These are phyloP conservation scores for Fusarium abutilonis DNA, from an alignment of 2,329 filamentous ascomycete genomes.

Conservation along the genomic window DNA sequence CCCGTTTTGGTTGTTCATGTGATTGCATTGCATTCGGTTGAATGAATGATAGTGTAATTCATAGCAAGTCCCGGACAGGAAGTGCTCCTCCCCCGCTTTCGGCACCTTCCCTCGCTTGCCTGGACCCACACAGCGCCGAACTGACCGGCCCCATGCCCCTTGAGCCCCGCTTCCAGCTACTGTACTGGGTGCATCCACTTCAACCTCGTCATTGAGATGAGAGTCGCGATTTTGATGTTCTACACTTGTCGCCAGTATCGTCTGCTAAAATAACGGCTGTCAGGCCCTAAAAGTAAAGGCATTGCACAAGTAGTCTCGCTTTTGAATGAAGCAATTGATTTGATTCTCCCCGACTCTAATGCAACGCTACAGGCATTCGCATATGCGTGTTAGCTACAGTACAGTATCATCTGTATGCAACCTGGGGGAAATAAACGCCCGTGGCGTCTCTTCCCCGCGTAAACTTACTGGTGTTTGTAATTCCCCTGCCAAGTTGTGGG, in stretches of 20 bases:
- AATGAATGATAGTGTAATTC: not conserved
- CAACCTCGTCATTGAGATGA: conserved; percentile 36
- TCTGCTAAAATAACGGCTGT: not conserved
- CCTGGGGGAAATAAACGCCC: conserved; percentile 15
- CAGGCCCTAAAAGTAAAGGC: not conserved
- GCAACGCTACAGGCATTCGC: conserved; percentile 27
- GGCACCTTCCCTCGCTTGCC: conserved; percentile 29
- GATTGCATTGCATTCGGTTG: conserved; percentile 1
- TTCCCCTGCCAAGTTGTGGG: conserved; percentile 38
- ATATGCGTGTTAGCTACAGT: conserved; percentile 17
- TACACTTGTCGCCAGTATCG: conserved; percentile 8
- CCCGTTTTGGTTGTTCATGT: conserved; percentile 4
- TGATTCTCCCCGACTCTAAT: conserved; percentile 13
- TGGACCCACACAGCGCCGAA: conserved; percentile 12
- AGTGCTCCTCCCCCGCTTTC: conserved; percentile 24
- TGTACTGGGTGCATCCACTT: conserved; percentile 9
- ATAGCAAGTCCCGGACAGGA: not conserved
- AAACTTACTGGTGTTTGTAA: conserved; percentile 29
- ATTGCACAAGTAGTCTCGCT: not conserved
- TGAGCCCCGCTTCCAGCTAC: conserved; percentile 22
- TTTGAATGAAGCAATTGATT: conserved; percentile 2
- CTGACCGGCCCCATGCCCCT: conserved; percentile 34
- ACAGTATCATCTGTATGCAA: conserved; percentile 4
- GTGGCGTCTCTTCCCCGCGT: conserved; percentile 30
- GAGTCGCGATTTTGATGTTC: conserved; percentile 21